These are phyloP conservation scores for Dryas drummondii DNA, from an alignment of 306 rosid genomes.

Conservation along the genomic window DNA sequence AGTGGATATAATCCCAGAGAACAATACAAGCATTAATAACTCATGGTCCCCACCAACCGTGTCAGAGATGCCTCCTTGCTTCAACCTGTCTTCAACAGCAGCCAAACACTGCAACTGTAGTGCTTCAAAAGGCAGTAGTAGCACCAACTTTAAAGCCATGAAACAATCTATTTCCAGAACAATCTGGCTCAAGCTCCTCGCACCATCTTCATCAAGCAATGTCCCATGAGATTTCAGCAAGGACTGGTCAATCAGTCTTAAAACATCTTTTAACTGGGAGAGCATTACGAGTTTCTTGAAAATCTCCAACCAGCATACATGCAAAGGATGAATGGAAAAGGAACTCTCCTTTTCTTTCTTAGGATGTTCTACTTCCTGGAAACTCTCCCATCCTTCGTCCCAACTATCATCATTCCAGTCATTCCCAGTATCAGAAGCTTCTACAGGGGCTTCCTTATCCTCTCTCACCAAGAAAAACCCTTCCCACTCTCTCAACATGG, in stretches of 20 bases:
- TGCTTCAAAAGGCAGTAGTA: slow-evolving; percentile 66
- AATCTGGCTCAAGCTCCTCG: slow-evolving; percentile 49
- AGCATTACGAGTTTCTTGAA: slow-evolving; percentile 54
- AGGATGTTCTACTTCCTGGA: slow-evolving; percentile 61
- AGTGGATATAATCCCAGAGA: slow-evolving; percentile 61
- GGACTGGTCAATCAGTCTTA: slow-evolving; percentile 69
- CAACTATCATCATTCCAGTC: slow-evolving; percentile 83
- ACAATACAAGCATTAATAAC: slow-evolving; percentile 59
- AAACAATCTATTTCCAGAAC: slow-evolving; percentile 58
- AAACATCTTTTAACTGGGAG: slow-evolving; percentile 58
- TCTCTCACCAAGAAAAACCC: slow-evolving; percentile 58
- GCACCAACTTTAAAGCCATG: slow-evolving; percentile 60
- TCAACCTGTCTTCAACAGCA: slow-evolving; percentile 61
- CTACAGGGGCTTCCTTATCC: slow-evolving; percentile 47
- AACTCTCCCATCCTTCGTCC: slow-evolving; percentile 99
- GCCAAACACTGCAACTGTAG: slow-evolving; percentile 60
- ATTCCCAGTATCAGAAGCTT: slow-evolving; percentile 59
- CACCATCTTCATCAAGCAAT: slow-evolving; percentile 75
- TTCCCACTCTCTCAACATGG: slow-evolving; percentile 89
- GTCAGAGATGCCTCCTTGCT: slow-evolving; percentile 55
- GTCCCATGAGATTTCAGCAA: slow-evolving; percentile 43
- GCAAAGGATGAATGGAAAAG: slow-evolving; percentile 67
- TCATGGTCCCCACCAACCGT: slow-evolving; percentile 48
- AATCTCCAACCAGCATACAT: slow-evolving; percentile 74
- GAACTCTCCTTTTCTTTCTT: slow-evolving; percentile 45